Conservation (phyloP, 2,329 filamentous ascomycete species). For the Colletotrichum melonis region DNA sequence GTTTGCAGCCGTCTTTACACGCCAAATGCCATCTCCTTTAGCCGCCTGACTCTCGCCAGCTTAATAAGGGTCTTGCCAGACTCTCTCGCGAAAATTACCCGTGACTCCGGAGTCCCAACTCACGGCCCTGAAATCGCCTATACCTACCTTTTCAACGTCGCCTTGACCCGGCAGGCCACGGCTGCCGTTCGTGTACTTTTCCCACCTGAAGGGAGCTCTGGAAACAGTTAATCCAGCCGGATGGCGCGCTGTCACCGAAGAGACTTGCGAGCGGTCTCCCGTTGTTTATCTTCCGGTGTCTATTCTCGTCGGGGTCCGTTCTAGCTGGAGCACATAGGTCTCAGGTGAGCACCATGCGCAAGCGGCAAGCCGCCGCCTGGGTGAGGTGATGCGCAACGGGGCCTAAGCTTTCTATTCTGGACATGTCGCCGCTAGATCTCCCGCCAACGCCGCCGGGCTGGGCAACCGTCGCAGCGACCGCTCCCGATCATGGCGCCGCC, state of each 20-base stretch:
- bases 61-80: background rate
- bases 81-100: background rate
- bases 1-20: background rate
- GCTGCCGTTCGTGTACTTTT: background rate
- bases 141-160: background rate
- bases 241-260: constrained; percentile 28
- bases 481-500: constrained; percentile 17
- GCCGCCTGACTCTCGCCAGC: background rate
- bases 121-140: background rate
- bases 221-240: constrained; percentile 2
- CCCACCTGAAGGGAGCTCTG: constrained; percentile 15
- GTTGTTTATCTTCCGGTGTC: constrained; percentile 8
- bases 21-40: background rate
- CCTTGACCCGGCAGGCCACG: constrained; percentile 11
- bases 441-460: background rate
- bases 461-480: constrained; percentile 1
- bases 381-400: background rate
- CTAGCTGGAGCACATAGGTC: constrained; percentile 14
- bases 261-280: background rate
- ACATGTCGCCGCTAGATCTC: constrained; percentile 13
- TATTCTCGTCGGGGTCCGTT: constrained; percentile 5
- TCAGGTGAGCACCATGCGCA: constrained; percentile 31
- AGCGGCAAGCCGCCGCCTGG: constrained; percentile 28
- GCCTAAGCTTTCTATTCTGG: constrained; percentile 8
- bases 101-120: background rate